These are phyloP conservation scores for Lachnellula suecica DNA, from an alignment of 2,329 filamentous ascomycete species.

Conservation along the genomic window DNA sequence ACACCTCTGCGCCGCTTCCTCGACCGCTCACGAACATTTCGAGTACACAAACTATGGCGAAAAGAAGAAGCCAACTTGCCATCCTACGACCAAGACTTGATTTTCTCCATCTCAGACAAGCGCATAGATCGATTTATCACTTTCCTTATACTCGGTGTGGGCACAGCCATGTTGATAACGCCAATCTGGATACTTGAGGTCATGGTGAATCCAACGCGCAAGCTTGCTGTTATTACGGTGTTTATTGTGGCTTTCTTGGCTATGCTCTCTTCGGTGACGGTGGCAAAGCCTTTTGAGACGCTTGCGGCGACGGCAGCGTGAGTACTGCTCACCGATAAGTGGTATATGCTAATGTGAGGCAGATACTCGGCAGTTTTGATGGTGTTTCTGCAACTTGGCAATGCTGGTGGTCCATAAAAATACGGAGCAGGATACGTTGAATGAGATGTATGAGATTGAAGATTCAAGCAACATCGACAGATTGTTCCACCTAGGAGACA, in stretches of 20 bases:
- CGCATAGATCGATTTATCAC: slow-evolving; percentile 27
- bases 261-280: slow-evolving; percentile 13
- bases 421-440: no score
- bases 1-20: slow-evolving; percentile 18
- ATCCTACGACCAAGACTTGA: slow-evolving; percentile 11
- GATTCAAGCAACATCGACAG: no score
- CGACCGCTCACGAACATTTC: slow-evolving; percentile 15
- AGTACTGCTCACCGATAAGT: neutral
- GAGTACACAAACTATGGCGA: slow-evolving; percentile 9
- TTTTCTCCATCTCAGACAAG: slow-evolving; percentile 15
- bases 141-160: slow-evolving; percentile 24
- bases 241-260: slow-evolving; percentile 28
- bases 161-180: slow-evolving; percentile 32
- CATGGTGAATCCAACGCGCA: slow-evolving; percentile 14
- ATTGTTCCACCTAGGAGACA: no score
- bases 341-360: neutral
- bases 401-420: neutral
- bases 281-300: slow-evolving; percentile 19
- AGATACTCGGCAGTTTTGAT: slow-evolving; percentile 20
- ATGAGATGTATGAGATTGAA: no score
- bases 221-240: slow-evolving; percentile 32
- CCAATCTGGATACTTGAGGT: slow-evolving; percentile 35
- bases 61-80: slow-evolving; percentile 8
- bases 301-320: slow-evolving; percentile 21
- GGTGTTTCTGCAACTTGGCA: slow-evolving; percentile 16